Conservation (phyloP, 176 grass and related monocot genomes). For the Hordeum marinum region DNA sequence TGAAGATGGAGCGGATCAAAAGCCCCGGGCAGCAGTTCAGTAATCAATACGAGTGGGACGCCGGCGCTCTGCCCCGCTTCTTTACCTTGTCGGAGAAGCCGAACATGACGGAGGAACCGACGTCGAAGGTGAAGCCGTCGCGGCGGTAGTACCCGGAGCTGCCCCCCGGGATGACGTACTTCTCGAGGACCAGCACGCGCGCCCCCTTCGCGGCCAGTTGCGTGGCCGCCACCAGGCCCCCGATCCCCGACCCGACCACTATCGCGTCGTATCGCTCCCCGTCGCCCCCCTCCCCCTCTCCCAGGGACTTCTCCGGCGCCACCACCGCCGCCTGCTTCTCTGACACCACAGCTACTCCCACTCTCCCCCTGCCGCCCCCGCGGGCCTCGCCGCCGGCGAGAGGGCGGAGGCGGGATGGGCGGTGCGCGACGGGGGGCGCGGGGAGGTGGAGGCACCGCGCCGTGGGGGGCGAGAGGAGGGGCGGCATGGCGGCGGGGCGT, state of each 20-base stretch:
- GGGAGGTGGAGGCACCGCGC: background rate
- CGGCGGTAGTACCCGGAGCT: slow-evolving; percentile 88
- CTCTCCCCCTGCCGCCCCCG: background rate
- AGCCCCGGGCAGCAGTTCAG: background rate
- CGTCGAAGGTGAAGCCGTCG: slow-evolving; percentile 87
- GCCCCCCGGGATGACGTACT: slow-evolving; percentile 85
- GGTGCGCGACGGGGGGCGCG: background rate
- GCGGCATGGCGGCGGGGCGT: slow-evolving; percentile 1
- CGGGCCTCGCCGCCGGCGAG: background rate
- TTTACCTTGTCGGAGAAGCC: slow-evolving; percentile 88
- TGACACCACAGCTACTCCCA: slow-evolving; percentile 18
- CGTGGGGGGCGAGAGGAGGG: background rate
- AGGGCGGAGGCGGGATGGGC: background rate
- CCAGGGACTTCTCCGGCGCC: background rate
- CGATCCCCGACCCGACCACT: slow-evolving; percentile 83
- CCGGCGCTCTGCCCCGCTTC: background rate
- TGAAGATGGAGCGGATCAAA: background rate
- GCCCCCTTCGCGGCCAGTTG: slow-evolving; percentile 82
- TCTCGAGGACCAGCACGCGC: slow-evolving; percentile 85
- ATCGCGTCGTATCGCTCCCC: slow-evolving; percentile 59
- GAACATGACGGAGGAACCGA: slow-evolving; percentile 93
- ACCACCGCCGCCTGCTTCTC: slow-evolving; percentile 37
- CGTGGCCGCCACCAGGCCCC: slow-evolving; percentile 77
- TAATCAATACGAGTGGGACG: background rate
- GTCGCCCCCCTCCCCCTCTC: background rate